A percentile compares a stretch with the other conserved stretches of the same genome.
These are phyloP conservation scores for Triticum dicoccoides DNA, from an alignment of 176 grass and related monocot genomes.

Conservation along the genomic window DNA sequence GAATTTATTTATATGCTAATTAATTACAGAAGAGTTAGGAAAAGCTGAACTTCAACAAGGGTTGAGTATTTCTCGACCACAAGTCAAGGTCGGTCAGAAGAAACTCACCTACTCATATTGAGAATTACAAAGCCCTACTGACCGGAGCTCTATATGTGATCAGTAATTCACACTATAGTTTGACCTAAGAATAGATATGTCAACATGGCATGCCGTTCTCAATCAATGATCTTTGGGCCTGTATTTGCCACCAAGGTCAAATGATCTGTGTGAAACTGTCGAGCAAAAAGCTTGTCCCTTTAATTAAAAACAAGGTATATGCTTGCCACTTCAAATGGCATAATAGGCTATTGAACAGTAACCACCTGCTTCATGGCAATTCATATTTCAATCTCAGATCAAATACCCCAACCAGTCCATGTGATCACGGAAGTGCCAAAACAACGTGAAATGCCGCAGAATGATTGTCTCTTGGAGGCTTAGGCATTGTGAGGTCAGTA, in stretches of 20 bases:
- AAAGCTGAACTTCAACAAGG: slow-evolving; percentile 38
- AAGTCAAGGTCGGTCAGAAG: slow-evolving; percentile 22
- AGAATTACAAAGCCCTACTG: slow-evolving; percentile 33
- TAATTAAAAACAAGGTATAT: slow-evolving; percentile 7
- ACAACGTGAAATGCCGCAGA: slow-evolving; percentile 34
- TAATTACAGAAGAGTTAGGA: slow-evolving; percentile 44
- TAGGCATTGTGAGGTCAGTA: slow-evolving; percentile 27
- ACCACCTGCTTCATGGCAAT: slow-evolving; percentile 27
- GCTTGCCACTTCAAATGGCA: slow-evolving; percentile 20
- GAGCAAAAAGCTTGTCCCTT: slow-evolving; percentile 17
- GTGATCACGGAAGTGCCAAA: slow-evolving; percentile 22
- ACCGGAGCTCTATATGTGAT: slow-evolving; percentile 39
- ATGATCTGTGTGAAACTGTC: slow-evolving; percentile 14
- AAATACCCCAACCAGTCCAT: slow-evolving; percentile 18
- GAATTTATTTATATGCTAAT: slow-evolving; percentile 48
- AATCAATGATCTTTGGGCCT: slow-evolving; percentile 21
- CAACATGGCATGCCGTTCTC: slow-evolving; percentile 22
- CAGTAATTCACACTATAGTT: slow-evolving; percentile 19
- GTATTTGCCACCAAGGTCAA: slow-evolving; percentile 35
- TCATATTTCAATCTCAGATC: slow-evolving; percentile 25
- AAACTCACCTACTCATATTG: slow-evolving; percentile 31
- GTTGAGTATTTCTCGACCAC: slow-evolving; percentile 15
- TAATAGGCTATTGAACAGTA: slow-evolving; percentile 21
- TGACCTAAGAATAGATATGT: slow-evolving; percentile 24
- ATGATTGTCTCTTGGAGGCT: slow-evolving; percentile 17